phyloP scores from a whole-genome alignment of 2,329 filamentous ascomycete species.

The Tolypocladium ovalisporum region DNA sequence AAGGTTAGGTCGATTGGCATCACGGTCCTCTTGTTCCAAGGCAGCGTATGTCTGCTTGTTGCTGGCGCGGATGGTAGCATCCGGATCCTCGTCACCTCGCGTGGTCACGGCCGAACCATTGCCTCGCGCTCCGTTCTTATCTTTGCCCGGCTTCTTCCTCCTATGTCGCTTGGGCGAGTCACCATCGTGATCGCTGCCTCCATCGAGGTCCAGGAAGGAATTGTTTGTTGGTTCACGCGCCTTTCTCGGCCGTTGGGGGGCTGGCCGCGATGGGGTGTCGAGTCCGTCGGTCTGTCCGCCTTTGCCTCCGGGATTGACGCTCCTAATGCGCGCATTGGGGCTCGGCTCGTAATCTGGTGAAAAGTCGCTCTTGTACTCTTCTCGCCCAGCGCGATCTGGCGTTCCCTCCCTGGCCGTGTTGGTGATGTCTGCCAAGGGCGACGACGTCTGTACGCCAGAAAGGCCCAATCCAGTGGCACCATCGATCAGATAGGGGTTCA shows the following conservation, averaged over 20 bases:
- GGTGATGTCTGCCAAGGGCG: conserved; percentile 14
- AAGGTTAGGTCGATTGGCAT: conserved; percentile 19
- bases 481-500: conserved; percentile 64
- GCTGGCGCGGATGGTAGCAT: conserved; percentile 16
- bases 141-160: conserved; percentile 6
- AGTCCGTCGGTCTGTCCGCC: conserved; percentile 8
- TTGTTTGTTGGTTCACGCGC: conserved; percentile 25
- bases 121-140: conserved; percentile 4
- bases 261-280: conserved; percentile 24
- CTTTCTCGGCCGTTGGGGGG: conserved; percentile 18
- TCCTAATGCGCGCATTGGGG: conserved; percentile 58
- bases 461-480: conserved; percentile 17
- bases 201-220: conserved; percentile 40
- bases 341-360: conserved; percentile 67
- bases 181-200: conserved; percentile 35
- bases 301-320: conserved; percentile 40
- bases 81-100: conserved; percentile 8
- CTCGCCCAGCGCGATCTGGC: conserved; percentile 15
- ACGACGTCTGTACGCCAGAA: conserved; percentile 6
- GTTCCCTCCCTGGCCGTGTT: conserved; percentile 8
- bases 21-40: conserved; percentile 18
- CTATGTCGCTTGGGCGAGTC: conserved; percentile 11
- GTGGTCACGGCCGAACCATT: neutral
- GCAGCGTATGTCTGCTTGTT: conserved; percentile 10
- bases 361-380: conserved; percentile 46